Conservation (phyloP, 805 yeast species). For the Naumovozyma baii region DNA sequence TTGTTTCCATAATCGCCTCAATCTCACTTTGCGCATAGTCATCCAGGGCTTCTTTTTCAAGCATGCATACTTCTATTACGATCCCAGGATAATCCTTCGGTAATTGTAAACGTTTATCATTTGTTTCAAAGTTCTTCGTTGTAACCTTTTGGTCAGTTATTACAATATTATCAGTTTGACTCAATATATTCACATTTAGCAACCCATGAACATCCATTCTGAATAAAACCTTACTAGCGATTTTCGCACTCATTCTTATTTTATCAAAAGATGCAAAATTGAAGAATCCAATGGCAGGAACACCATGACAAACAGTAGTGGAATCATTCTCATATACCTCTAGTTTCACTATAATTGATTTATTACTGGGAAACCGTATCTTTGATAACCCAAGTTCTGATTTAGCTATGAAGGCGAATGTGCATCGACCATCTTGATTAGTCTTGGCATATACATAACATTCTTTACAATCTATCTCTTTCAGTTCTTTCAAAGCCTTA, state of each 20-base stretch:
- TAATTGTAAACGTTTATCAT: slow-evolving; percentile 9
- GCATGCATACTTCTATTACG: slow-evolving; percentile 32
- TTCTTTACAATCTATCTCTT: slow-evolving; percentile 43
- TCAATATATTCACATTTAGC: slow-evolving; percentile 38
- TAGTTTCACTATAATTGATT: slow-evolving; percentile 52
- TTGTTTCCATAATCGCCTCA: slow-evolving; percentile 19
- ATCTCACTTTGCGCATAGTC: slow-evolving; percentile 18
- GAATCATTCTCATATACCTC: slow-evolving; percentile 29
- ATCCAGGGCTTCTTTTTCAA: slow-evolving; percentile 28
- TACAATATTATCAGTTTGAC: slow-evolving; percentile 28
- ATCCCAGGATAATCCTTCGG: slow-evolving; percentile 35
- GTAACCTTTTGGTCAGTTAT: slow-evolving; percentile 18
- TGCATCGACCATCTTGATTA: slow-evolving; percentile 16
- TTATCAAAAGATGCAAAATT: slow-evolving; percentile 41
- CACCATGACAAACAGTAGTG: slow-evolving; percentile 15
- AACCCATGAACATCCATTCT: slow-evolving; percentile 45
- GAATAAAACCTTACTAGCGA: slow-evolving; percentile 45
- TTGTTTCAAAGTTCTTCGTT: neutral
- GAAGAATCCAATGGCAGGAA: slow-evolving; percentile 38
- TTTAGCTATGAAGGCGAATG: slow-evolving; percentile 45
- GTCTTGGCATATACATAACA: slow-evolving; percentile 39
- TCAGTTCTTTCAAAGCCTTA: slow-evolving; percentile 47
- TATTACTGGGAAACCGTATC: slow-evolving; percentile 54
- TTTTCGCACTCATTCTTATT: slow-evolving; percentile 38
- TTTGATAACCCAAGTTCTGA: slow-evolving; percentile 70